Percentiles rank a stretch among this genome's conserved stretches.
These are phyloP conservation scores for Lecanosticta acicola DNA, from an alignment of 2,329 filamentous ascomycete species.

Conservation along the genomic window DNA sequence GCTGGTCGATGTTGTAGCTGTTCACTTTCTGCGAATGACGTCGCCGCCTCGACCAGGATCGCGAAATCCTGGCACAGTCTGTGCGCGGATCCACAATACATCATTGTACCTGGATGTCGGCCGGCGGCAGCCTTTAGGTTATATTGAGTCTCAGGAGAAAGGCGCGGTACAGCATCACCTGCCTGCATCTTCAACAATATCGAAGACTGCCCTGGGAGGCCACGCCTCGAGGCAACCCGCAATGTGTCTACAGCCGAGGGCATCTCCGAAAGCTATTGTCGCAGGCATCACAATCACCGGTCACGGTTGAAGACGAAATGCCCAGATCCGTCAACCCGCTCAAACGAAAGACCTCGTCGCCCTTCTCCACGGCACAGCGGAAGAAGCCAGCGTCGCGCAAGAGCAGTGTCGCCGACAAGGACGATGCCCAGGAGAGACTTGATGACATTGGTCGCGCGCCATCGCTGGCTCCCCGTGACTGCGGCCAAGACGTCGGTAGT, in stretches of 20 bases:
- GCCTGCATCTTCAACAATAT: too few relatives aligned
- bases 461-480: constrained; percentile 55
- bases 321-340: constrained; percentile 26
- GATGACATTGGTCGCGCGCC: constrained; percentile 54
- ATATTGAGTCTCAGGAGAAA: too few relatives aligned
- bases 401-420: constrained; percentile 18
- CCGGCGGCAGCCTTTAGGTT: too few relatives aligned
- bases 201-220: too few relatives aligned
- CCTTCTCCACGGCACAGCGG: constrained; percentile 34
- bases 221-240: too few relatives aligned
- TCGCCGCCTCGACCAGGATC: background rate
- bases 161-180: too few relatives aligned
- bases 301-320: constrained; percentile 18
- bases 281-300: constrained; percentile 1
- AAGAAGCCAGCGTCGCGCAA: constrained; percentile 29
- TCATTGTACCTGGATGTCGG: too few relatives aligned
- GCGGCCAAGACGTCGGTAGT: constrained; percentile 50
- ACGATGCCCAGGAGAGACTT: constrained; percentile 42
- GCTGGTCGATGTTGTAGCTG: background rate
- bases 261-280: background rate
- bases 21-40: background rate
- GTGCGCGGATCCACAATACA: too few relatives aligned
- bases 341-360: constrained; percentile 38
- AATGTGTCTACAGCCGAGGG: background rate
- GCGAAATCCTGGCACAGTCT: too few relatives aligned